Conservation (phyloP, 1,139 yeast genomes). For the Nakaseomyces uthaithaninus region DNA sequence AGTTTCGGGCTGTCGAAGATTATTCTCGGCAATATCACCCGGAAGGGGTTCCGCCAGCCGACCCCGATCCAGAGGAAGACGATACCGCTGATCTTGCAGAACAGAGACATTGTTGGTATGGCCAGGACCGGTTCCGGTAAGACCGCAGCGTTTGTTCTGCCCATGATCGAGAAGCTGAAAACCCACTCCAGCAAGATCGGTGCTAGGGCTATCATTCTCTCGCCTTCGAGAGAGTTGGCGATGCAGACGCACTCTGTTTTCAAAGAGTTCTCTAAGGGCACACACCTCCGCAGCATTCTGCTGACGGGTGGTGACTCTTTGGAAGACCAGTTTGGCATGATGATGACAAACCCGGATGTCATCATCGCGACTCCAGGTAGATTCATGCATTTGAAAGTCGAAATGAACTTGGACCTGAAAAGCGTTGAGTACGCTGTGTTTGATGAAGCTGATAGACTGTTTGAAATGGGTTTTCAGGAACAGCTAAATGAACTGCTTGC, state of each 20-base stretch:
- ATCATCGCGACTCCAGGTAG: constrained; percentile 97
- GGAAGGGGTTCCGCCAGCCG: constrained; percentile 88
- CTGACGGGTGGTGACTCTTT: constrained; percentile 96
- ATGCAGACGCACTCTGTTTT: constrained; percentile 83
- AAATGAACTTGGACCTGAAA: constrained; percentile 80
- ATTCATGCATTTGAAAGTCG: constrained; percentile 88
- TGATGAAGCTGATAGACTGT: constrained; percentile 96
- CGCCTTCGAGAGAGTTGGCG: constrained; percentile 87
- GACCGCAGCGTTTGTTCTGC: constrained; percentile 95
- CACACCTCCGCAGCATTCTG: constrained; percentile 71
- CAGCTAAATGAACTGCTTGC: constrained; percentile 86
- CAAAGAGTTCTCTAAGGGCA: constrained; percentile 77
- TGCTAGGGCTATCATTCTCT: constrained; percentile 75
- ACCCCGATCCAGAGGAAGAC: constrained; percentile 97
- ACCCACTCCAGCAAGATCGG: constrained; percentile 83
- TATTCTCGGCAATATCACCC: constrained; percentile 59
- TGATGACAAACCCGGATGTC: constrained; percentile 92
- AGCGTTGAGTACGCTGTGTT: constrained; percentile 85
- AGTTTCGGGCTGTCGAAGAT: constrained; percentile 81
- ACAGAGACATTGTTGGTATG: constrained; percentile 96
- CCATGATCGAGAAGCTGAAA: constrained; percentile 78
- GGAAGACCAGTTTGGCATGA: constrained; percentile 88
- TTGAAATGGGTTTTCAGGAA: constrained; percentile 95
- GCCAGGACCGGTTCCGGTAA: constrained; percentile 99
- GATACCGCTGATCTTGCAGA: constrained; percentile 79